Base-by-base conservation (phyloP, 2,329 filamentous ascomycete species). In the Phoma sp. region DNA sequence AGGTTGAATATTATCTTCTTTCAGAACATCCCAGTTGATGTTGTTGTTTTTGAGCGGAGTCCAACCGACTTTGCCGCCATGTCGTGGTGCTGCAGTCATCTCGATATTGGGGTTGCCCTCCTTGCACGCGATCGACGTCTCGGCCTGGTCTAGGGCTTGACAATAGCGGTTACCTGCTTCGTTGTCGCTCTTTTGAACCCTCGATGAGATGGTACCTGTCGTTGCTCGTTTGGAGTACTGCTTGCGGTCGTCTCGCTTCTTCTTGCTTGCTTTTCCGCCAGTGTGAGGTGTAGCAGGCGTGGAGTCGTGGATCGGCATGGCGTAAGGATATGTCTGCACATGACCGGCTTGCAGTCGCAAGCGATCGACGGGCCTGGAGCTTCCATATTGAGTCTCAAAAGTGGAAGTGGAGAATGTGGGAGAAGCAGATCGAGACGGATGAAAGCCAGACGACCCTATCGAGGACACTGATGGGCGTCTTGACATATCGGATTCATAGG, bases 1-100 rank as follows among this genome's bases (percentile, higher is more conserved):
- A 2, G 60, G 60, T 7, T 54, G 38, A 18, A 57, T 45, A 5
- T 48, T 36, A 33, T 49, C 49, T 12, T 55, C 46, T n/a, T 53
- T 49, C 1, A 45, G 30, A 23, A 68, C 48, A 38, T 64, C 57
- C 17, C 47, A 32, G 17, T 55, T 56, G 36, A 63, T 54, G 42
- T 68, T 68, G 54, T 68, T 66, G 21, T 37, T 37, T 26, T 66
- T 66, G 15, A 67, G 56, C 3, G 40, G 34, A 3, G 39, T 53
- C 60, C 64, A 66, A 12, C 59, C 57, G n/a, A 28, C 47, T 23
- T 43, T 40, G 10, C 50, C 32, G 17, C 52, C 47, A 25, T 46
- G 28, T 14, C 51, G 34, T 14, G 52, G 42, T 20, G 53, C 42
- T 10, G 60, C 61, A 7, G 49, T 50, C 11, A 39, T 32, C 12